These are phyloP conservation scores for Fusarium pseudoanthophilum DNA, from an alignment of 2,329 filamentous ascomycete genomes.

Conservation along the genomic window DNA sequence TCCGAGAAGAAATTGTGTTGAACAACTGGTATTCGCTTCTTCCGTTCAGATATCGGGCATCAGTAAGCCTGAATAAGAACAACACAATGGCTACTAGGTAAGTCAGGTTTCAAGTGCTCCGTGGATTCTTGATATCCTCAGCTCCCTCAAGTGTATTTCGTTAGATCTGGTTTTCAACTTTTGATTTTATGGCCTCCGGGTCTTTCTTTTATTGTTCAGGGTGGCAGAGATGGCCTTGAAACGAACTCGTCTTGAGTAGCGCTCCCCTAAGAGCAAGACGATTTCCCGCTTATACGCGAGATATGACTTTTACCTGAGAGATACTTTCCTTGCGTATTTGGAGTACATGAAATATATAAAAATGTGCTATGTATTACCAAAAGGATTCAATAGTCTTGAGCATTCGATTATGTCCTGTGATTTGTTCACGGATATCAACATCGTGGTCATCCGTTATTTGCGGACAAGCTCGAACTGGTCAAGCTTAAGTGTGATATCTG, in stretches of 20 bases:
- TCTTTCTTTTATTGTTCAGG: rapidly evolving
- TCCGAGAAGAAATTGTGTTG: neutral
- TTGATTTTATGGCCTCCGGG: neutral
- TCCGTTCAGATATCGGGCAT: neutral
- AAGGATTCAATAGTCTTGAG: neutral
- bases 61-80: neutral
- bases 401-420: neutral
- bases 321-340: neutral
- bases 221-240: neutral
- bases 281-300: neutral
- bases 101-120: neutral
- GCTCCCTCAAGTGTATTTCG: neutral
- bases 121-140: neutral
- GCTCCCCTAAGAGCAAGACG: neutral
- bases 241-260: neutral
- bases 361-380: neutral
- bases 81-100: neutral
- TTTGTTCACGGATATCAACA: neutral
- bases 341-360: neutral
- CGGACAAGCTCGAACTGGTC: neutral
- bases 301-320: neutral
- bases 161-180: neutral
- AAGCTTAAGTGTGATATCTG: no score
- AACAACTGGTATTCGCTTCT: neutral
- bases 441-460: no score